Evolutionary conservation across 2,329 filamentous ascomycete species (phyloP), one percentile per base, ranked within the genome.

Genomic region (Fusarium coicis): DNA sequence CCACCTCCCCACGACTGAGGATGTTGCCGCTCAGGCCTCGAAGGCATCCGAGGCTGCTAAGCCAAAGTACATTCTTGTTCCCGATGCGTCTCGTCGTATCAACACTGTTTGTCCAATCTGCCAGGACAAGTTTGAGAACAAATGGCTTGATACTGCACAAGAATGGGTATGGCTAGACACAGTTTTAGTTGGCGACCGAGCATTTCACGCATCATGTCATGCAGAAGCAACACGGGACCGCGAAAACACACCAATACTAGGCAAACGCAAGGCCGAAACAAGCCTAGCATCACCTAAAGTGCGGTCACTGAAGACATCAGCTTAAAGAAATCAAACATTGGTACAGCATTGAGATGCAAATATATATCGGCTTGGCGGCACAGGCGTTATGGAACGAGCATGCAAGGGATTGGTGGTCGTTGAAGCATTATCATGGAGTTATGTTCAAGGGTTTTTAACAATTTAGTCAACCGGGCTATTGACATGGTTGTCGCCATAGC

Each of bases 121-220:
- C 81, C 95, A 97, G 81, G 96, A 99, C 80, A 93, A 93, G 74
- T 98, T 99, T 77, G 93, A 97, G 83, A 94, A 93, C 74, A 93
- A 93, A 73, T 98, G 95, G 93, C 91, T 96, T 11, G 94, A 97
- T 76, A 94, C 97, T 71, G 93, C 93, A 23, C 95, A 98, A 82
- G 96, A 99, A 79, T 98, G 95, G 89, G 96, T 99, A 44, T 98
- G 96, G 93, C 92, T 94, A 81, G 96, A 99, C 81, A 93, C 96
- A 2, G 87, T 93, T 56, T 89, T 92, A 73, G 90, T 97, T 36
- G 93, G 93, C 40, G 90, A 88, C 63, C 91, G 94, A 71, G 92
- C 96, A 21, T 98, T 94, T 78, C 96, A 99, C 81, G 94, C 92
- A 16, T 97, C 91, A 61, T 99, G 96, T 80, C 94, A 96, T 80